Conservation (phyloP, 371 early-diverging fungal species). For the Capillidium rhysosporum region DNA sequence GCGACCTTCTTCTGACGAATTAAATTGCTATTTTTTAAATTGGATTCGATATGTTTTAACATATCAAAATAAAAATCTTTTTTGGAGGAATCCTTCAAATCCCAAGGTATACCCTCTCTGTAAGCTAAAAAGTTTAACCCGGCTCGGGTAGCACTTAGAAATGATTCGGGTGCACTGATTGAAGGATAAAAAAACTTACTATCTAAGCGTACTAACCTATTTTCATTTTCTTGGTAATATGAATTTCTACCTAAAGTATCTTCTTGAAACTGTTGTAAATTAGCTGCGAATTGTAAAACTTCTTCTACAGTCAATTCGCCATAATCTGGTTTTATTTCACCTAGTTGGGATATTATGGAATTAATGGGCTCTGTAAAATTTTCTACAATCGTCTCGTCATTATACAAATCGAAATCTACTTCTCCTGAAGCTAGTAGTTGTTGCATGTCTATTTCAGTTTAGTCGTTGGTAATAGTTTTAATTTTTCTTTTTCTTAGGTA, state of each 20-base stretch:
- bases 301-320: slow-evolving; percentile 24
- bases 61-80: slow-evolving; percentile 9
- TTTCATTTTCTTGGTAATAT: slow-evolving; percentile 4
- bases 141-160: slow-evolving; percentile 24
- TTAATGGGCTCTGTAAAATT: slow-evolving; percentile 21
- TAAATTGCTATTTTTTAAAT: background rate
- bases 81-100: slow-evolving; percentile 21
- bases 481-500: too few species aligned
- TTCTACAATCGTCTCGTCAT: slow-evolving; percentile 8
- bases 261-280: slow-evolving; percentile 41
- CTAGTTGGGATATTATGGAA: slow-evolving; percentile 19
- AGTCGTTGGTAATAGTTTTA: too few species aligned
- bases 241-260: slow-evolving; percentile 24
- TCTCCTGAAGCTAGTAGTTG: background rate
- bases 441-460: too few species aligned
- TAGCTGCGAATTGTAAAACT: slow-evolving; percentile 25
- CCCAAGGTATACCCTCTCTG: slow-evolving; percentile 28
- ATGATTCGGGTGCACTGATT: slow-evolving; percentile 14
- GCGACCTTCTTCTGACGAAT: background rate
- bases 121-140: slow-evolving; percentile 26
- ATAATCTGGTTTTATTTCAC: slow-evolving; percentile 13
- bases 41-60: background rate
- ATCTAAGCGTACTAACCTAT: slow-evolving; percentile 28
- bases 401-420: slow-evolving; percentile 3
- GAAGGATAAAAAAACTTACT: slow-evolving; percentile 29